Evolutionary conservation across 2,329 filamentous ascomycete genomes (phyloP).

Genomic region (Cercospora beticola): DNA sequence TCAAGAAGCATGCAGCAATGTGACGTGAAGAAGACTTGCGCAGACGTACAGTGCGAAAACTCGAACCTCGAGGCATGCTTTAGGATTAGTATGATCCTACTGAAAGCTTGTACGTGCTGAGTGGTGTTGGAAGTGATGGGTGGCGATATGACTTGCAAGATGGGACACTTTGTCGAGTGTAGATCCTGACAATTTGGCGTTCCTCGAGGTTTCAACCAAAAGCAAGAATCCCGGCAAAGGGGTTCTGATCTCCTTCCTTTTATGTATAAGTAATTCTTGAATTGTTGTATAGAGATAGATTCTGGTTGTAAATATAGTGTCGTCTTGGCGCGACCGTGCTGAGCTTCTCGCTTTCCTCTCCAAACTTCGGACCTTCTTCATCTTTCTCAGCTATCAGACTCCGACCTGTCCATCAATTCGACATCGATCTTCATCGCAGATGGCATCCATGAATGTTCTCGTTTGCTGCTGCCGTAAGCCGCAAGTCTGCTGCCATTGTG

Average conservation of each 20-base stretch:
- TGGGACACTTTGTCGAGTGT: constrained; percentile 25
- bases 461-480: no score
- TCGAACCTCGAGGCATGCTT: neutral
- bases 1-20: neutral
- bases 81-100: constrained; percentile 45
- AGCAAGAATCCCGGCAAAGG: neutral
- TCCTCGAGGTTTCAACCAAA: neutral
- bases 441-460: no score
- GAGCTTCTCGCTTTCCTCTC: neutral
- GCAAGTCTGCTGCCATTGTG: neutral
- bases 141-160: constrained; percentile 32
- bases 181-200: neutral
- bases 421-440: no score
- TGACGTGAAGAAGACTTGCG: neutral
- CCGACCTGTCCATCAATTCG: no score
- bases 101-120: constrained; percentile 29
- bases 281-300: neutral
- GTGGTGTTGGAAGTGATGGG: constrained; percentile 27
- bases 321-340: neutral
- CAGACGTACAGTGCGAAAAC: neutral
- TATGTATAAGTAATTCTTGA: neutral
- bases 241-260: neutral
- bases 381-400: no score
- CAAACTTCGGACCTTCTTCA: neutral
- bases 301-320: neutral